Conservation (phyloP, 2,329 filamentous ascomycete species). For the Neonectria magnoliae region DNA sequence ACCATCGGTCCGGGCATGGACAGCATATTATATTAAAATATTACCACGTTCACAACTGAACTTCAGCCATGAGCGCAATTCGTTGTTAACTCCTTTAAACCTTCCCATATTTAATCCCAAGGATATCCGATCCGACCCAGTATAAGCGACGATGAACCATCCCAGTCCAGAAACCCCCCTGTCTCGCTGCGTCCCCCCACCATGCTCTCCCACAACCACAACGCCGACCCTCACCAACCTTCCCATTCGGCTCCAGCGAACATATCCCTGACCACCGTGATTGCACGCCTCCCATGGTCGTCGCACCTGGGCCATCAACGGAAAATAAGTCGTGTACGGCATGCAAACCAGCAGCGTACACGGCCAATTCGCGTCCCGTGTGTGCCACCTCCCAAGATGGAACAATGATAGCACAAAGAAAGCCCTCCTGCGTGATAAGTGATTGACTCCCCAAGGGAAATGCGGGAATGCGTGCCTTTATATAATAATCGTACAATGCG, state of each 20-base stretch:
- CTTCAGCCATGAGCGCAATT: neutral
- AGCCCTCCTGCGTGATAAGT: conserved; percentile 16
- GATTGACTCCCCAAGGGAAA: conserved; percentile 1
- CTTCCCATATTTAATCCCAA: neutral
- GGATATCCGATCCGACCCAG: conserved; percentile 1
- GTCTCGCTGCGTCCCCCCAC: neutral
- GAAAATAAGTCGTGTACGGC: no score
- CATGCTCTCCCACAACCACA: neutral
- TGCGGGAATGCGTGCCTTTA: conserved; percentile 22
- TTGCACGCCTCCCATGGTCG: neutral
- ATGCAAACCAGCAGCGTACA: neutral
- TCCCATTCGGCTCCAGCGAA: neutral
- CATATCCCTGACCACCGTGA: neutral
- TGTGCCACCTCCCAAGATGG: neutral
- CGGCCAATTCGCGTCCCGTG: neutral
- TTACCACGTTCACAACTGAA: conserved; percentile 6
- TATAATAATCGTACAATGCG: conserved; percentile 21
- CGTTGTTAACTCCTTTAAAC: neutral
- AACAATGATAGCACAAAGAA: conserved; percentile 16
- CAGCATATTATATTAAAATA: conserved; percentile 7
- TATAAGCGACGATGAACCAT: neutral
- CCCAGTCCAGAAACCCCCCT: neutral
- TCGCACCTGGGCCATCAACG: neutral
- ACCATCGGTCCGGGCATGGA: conserved; percentile 9
- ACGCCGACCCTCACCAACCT: neutral